Conservation (phyloP, 129 eudicot species). For the Calendula officinalis region DNA sequence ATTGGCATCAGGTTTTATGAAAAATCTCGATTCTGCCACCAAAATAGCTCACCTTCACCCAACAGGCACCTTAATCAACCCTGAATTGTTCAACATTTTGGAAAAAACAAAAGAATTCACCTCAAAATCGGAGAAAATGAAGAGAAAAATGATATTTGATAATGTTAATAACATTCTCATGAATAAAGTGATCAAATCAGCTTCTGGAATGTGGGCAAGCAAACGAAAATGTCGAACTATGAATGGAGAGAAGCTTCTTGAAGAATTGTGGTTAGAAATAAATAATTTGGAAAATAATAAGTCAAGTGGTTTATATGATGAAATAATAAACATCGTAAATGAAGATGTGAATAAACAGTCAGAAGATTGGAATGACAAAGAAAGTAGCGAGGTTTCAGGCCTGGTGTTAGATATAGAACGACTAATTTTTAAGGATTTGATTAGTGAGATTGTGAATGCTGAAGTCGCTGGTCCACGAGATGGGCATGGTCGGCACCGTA, state of each 20-base stretch:
- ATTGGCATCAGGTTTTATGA: conserved; percentile 53
- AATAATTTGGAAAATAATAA: conserved; percentile 37
- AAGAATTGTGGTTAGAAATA: conserved; percentile 56
- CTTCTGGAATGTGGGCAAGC: conserved; percentile 35
- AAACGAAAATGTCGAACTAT: conserved; percentile 17
- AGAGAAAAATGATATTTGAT: conserved; percentile 69
- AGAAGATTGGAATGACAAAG: conserved; percentile 50
- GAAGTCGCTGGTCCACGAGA: conserved; percentile 32
- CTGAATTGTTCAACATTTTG: conserved; percentile 61
- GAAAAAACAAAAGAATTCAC: conserved; percentile 53
- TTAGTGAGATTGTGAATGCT: conserved; percentile 56
- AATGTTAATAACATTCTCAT: conserved; percentile 58
- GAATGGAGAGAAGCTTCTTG: conserved; percentile 45
- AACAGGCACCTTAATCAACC: conserved; percentile 54
- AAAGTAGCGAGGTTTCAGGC: conserved; percentile 51
- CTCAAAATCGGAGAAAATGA: conserved; percentile 44
- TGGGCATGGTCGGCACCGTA: conserved; percentile 35
- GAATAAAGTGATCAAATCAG: conserved; percentile 38
- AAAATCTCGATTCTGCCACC: conserved; percentile 34
- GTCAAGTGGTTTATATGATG: conserved; percentile 38
- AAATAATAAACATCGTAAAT: conserved; percentile 42
- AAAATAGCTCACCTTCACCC: conserved; percentile 42
- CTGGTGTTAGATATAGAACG: conserved; percentile 84
- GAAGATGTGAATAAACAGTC: conserved; percentile 55
- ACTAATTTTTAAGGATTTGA: conserved; percentile 79